Evolutionary conservation across 306 rosid genomes (phyloP).

Genomic region (Acacia confusa): DNA sequence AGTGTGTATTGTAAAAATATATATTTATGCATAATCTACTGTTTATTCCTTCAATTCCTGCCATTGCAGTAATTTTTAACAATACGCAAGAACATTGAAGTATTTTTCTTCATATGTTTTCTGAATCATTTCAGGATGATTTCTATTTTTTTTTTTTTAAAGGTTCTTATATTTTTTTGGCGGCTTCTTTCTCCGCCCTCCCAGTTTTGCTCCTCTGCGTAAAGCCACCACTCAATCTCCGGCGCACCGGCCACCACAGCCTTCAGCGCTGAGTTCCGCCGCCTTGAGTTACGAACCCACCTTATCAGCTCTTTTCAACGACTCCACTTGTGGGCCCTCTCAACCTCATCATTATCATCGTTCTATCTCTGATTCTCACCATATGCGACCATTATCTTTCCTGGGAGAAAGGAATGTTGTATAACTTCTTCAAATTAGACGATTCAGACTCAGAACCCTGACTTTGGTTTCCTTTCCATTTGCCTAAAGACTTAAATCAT

Average conservation of each 20-base stretch:
- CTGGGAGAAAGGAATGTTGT: neutral
- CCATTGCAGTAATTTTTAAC: no score
- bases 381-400: neutral
- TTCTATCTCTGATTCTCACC: neutral
- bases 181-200: neutral
- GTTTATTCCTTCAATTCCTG: no score
- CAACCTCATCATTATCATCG: neutral
- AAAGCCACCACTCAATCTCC: neutral
- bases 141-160: no score
- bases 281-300: neutral
- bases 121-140: no score
- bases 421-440: neutral
- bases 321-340: neutral
- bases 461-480: neutral
- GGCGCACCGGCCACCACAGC: neutral
- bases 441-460: neutral
- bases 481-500: neutral
- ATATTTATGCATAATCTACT: no score
- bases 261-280: neutral
- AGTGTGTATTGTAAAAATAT: no score
- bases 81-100: no score
- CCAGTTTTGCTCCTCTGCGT: neutral
- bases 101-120: no score
- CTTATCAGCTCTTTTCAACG: neutral
- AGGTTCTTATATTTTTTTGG: neutral